Base-by-base conservation (phyloP, 768 basidiomycete species). In the Butyriboletus loyo region DNA sequence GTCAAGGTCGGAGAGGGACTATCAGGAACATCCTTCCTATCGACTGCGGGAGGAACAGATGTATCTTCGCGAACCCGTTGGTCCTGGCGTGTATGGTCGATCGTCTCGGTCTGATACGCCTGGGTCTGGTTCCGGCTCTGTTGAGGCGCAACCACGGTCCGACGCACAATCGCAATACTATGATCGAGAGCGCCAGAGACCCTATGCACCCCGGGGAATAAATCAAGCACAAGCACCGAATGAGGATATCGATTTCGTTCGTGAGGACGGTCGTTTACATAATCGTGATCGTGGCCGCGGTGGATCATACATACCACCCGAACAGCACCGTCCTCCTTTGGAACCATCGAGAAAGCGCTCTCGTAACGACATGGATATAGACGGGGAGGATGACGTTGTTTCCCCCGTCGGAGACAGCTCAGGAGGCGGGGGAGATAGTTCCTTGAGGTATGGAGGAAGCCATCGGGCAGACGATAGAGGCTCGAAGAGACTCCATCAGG, bases 341-440 rank as follows among this genome's bases (percentile, higher is more conserved):
- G 80, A 79, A 42, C 66, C 76, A 38, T 68, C 72, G 51, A 79
- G 81, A 66, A 86, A 84, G 64, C 77, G 85, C 50, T 75, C 72
- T 56, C 75, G 82, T 53, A 77, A 78, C 45, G 85, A 86, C 49
- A 82, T 85, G 82, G 85, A 87, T 37, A 73, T 79, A 43, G 83
- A 84, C 50, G 79, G 71, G 41, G 79, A 78, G 27, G 73, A 78
- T 71, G 79, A 80, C 65, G 75, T 71, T 57, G 72, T 49, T 50
- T 66, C 70, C 21, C 68, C 60, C 54, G 63, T 55, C 22, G 66
- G 59, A 43, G 62, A 59, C 55, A 62, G 51, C 53, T 64, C 59
- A 67, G 65, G 58, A 56, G 63, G 54, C 46, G 62, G 66, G 35
- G 65, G 61, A 48, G 69, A 64, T 50, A 62, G 62, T 48, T 53